Percentiles rank a stretch among this genome's conserved stretches.
Evolutionary conservation across 2,329 filamentous ascomycete genomes (phyloP).

Genomic region (Xylariaceae sp.): DNA sequence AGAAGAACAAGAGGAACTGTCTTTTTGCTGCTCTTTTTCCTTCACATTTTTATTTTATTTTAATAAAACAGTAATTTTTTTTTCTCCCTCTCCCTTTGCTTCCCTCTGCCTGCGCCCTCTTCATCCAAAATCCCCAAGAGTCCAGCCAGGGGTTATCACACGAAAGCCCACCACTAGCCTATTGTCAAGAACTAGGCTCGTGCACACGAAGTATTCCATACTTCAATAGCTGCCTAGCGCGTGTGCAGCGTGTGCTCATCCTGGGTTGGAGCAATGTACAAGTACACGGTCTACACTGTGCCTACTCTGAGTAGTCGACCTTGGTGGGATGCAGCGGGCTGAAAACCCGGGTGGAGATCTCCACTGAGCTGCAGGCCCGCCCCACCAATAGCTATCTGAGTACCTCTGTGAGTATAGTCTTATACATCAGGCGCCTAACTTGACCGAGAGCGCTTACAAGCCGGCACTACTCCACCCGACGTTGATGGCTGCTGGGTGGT

Average conservation of each 20-base stretch:
- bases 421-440: too few species aligned
- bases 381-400: too few species aligned
- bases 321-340: constrained; percentile 24
- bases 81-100: not conserved
- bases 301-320: not conserved
- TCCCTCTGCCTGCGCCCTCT: constrained; percentile 13
- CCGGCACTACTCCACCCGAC: too few species aligned
- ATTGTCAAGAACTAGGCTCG: too few species aligned
- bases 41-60: not conserved
- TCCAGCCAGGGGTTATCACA: constrained; percentile 21
- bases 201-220: too few species aligned
- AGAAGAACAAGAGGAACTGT: not conserved
- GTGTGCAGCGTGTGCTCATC: not conserved
- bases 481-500: too few species aligned
- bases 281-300: not conserved
- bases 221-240: not conserved
- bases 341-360: constrained; percentile 21
- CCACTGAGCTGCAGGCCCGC: too few species aligned
- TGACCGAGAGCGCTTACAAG: too few species aligned
- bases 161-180: too few species aligned
- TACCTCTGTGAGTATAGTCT: too few species aligned
- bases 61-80: too few species aligned
- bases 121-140: constrained; percentile 6
- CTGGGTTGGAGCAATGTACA: not conserved
- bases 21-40: not conserved